Base-by-base conservation (phyloP, 164 flowering plant species). In the Buxus sempervirens region DNA sequence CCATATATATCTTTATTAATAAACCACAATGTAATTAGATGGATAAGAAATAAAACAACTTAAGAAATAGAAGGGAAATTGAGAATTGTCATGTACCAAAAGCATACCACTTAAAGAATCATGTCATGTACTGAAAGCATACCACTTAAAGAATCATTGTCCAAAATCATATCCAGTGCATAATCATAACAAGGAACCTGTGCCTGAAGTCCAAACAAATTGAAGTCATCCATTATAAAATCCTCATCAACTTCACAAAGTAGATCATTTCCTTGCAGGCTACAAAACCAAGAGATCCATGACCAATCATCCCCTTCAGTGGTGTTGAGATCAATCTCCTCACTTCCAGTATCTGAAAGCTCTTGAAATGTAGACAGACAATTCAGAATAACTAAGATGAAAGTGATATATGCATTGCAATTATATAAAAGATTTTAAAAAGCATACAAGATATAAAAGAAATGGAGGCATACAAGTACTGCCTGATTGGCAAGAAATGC, bases 181-280 rank as follows among this genome's bases (percentile, higher is more conserved):
- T 90, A 89, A 64, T 92, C 97, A 78, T 88, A 90, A 62, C 87
- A 86, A 9, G 98, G 94, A 73, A 92, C 87, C 82, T 88, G 94
- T 67, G 85, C 79, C 81, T 91, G 90, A 72, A 92, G 73, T 23
- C 96, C 98, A 71, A 94, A 92, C 53, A 92, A 88, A 75, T 92
- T 92, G 54, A 92, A 92, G 76, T 92, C 97, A 76, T 92, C 97
- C 71, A 90, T 94, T 59, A 92, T 92, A 73, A 88, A 92, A 23
- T 93, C 96, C 77, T 93, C 98, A 69, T 93, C 98, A 69, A 91
- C 95, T 77, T 93, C 98, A 79, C 97, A 93, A 71, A 91, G 89
- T 65, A 91, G 89, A 64, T 91, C 98, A 77, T 93, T 91, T 68
- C 98, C 98, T 63, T 94, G 78, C 83, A 93, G 79, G 69, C 87